Conservation (phyloP, 108 stramenopile species). For the Fistulifera pelliculosa region DNA sequence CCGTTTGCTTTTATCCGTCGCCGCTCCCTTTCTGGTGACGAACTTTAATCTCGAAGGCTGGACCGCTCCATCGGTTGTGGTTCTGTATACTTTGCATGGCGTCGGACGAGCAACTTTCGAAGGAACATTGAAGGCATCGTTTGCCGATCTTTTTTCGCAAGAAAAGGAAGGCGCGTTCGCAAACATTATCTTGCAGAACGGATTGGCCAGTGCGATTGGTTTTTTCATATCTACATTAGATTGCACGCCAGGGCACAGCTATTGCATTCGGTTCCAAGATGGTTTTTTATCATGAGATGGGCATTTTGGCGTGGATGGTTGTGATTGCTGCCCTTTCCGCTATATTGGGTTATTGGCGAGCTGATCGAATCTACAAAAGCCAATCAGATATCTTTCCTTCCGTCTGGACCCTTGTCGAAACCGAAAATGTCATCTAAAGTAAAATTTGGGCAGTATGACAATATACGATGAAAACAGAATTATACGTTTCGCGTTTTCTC, state of each 20-base stretch:
- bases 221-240: constrained; percentile 37
- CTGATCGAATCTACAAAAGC: not conserved
- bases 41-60: constrained; percentile 33
- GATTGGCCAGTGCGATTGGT: constrained; percentile 57
- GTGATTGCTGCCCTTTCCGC: constrained; percentile 43
- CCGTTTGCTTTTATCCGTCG: constrained; percentile 46
- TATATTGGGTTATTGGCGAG: constrained; percentile 52
- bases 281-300: constrained; percentile 53
- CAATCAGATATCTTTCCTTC: too few species aligned
- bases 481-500: too few species aligned
- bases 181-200: constrained; percentile 79
- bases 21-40: constrained; percentile 43
- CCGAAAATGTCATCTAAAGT: too few species aligned
- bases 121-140: constrained; percentile 64
- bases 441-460: too few species aligned
- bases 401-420: too few species aligned
- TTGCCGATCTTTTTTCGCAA: constrained; percentile 65
- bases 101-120: constrained; percentile 77
- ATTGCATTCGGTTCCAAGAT: constrained; percentile 55
- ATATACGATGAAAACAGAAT: too few species aligned
- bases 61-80: constrained; percentile 24
- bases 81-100: constrained; percentile 61
- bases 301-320: constrained; percentile 44
- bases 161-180: constrained; percentile 79
- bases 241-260: constrained; percentile 15